phyloP scores from a whole-genome alignment of 1,284 basidiomycete species.

The Ustilago tritici region DNA sequence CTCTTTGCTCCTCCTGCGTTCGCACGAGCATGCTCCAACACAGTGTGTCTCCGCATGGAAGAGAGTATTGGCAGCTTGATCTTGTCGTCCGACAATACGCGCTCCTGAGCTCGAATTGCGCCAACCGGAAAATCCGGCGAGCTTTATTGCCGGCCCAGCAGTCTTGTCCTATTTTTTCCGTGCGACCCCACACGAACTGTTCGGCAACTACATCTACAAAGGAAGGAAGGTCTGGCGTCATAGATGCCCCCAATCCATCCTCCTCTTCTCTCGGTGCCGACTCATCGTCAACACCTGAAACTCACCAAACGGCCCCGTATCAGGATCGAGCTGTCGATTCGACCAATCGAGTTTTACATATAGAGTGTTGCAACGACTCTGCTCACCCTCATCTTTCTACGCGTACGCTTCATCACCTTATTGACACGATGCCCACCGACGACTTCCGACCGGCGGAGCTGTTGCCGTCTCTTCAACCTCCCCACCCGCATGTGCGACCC shows the following conservation, averaged over 20 bases:
- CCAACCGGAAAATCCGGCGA: constrained; percentile 34
- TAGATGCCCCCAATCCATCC: background rate
- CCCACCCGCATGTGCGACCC: constrained; percentile 12
- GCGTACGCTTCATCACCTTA: background rate
- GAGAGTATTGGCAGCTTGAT: background rate
- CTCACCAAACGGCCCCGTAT: background rate
- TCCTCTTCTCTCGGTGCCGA: background rate
- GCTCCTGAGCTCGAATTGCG: background rate
- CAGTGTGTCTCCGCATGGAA: constrained; percentile 20
- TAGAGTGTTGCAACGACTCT: too few species aligned
- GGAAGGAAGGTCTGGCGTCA: background rate
- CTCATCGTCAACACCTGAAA: background rate
- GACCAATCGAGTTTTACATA: too few species aligned
- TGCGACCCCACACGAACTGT: constrained; percentile 4
- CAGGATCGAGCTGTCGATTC: too few species aligned
- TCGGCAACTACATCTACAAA: constrained; percentile 3
- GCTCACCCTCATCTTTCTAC: background rate
- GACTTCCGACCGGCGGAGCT: constrained; percentile 32
- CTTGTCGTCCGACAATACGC: constrained; percentile 28
- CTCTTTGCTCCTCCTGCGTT: too few species aligned
- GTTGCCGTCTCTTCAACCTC: constrained; percentile 37
- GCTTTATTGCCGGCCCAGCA: constrained; percentile 13
- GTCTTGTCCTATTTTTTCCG: background rate
- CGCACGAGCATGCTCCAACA: background rate
- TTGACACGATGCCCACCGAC: constrained; percentile 25